Evolutionary conservation across 108 stramenopile species (phyloP), one percentile per base, ranked within the genome.

Genomic region (Schizochytrium sp.): DNA sequence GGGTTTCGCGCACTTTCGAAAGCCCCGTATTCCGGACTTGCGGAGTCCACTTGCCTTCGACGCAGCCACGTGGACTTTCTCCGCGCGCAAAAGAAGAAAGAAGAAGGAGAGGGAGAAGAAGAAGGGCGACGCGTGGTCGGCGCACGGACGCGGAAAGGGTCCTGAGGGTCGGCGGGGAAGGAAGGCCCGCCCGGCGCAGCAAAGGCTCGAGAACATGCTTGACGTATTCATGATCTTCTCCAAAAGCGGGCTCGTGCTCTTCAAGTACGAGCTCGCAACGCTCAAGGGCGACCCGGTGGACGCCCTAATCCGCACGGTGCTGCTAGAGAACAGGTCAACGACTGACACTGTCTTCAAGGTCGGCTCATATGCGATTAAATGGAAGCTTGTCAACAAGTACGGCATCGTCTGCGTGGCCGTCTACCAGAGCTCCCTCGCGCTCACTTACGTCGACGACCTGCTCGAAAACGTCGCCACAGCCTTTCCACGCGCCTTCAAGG

Each of bases 311-410:
- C 53, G 88, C 69, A 89, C 90, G 21, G 91, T 92, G 8, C 92
- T 93, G 41, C 91, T 93, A 5, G 92, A 92, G 72, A 90, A 92
- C 71, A 92, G 87, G 72, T 91, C 72, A 5, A 92, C 92, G 69
- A 89, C 44, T 43, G 72, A 8, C 10, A 63, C 89, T 3, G 87
- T 60, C 14, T 87, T 91, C 58, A 89, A 87, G 89, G 44, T 90
- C 71, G 89, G 90, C 21, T 14, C 19, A 21, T 76, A 87, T 12
- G 41, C 23, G 18, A 43, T 63, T 25, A 89, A 90, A 34, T 92
- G 90, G 91, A 57, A 55, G 47, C 89, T 89, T 48, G 89, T 88
- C n/a, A 92, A 92, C 57, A 72, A 90, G 89, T 51, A 90, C 12
- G 91, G 88, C 41, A n/a, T 93, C 72, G 92, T 91, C 18, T 90